phyloP scores from a whole-genome alignment of 148 eudicot genomes.

The Polygonum aviculare region DNA sequence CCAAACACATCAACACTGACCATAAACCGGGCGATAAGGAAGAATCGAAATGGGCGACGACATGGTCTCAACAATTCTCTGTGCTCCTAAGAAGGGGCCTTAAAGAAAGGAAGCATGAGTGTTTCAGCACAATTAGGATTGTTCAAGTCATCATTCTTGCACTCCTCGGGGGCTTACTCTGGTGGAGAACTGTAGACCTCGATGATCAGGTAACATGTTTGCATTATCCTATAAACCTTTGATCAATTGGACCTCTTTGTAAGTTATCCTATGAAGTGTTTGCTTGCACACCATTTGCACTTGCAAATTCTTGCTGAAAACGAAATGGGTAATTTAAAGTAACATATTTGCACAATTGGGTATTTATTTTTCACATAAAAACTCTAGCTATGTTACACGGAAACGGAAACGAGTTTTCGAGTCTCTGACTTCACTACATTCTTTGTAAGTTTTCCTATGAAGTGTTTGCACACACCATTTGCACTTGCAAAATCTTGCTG shows the following conservation, averaged over 20 bases:
- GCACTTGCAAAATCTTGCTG: neutral
- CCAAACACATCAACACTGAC: neutral
- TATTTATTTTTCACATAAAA: too few relatives aligned
- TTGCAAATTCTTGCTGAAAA: neutral
- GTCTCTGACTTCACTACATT: too few relatives aligned
- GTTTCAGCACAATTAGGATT: slow-evolving; percentile 44
- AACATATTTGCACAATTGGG: too few relatives aligned
- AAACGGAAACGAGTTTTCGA: too few relatives aligned
- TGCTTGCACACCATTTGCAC: neutral
- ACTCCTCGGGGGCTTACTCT: slow-evolving; percentile 43
- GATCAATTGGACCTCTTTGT: too few relatives aligned
- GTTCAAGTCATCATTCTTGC: slow-evolving; percentile 39
- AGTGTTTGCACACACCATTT: neutral
- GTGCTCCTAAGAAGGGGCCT: slow-evolving; percentile 54
- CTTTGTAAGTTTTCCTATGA: too few relatives aligned
- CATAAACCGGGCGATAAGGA: neutral
- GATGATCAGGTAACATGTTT: slow-evolving; percentile 33
- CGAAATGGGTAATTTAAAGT: too few relatives aligned
- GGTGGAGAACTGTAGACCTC: slow-evolving; percentile 60
- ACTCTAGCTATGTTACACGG: too few relatives aligned
- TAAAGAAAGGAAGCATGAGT: slow-evolving; percentile 61
- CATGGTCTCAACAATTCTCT: slow-evolving; percentile 67
- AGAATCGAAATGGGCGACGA: slow-evolving; percentile 38
- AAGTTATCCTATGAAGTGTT: too few relatives aligned
- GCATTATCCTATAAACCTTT: neutral